A percentile compares a stretch with the other conserved stretches of the same genome.
These are phyloP conservation scores for Skeletonema tropicum DNA, from an alignment of 108 stramenopile genomes.

Conservation along the genomic window DNA sequence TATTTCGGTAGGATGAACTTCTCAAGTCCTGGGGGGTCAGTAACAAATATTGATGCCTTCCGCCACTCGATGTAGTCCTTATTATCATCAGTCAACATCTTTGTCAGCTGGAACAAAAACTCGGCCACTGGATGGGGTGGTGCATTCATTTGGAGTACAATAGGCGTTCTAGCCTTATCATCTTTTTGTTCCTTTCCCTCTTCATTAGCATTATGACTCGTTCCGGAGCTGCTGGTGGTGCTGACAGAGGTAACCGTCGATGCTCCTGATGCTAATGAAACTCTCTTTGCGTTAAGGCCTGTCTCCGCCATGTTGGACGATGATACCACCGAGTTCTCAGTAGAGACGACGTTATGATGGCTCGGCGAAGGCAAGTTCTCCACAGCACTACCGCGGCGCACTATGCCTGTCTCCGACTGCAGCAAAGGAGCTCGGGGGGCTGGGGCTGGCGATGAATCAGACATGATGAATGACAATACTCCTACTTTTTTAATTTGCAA, in stretches of 20 bases:
- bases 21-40: conserved; percentile 69
- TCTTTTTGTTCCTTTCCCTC: conserved; percentile 12
- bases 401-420: not conserved
- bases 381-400: not conserved
- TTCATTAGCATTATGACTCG: not conserved
- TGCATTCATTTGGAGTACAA: conserved; percentile 32
- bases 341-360: conserved; percentile 1
- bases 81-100: conserved; percentile 91
- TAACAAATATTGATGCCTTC: conserved; percentile 56
- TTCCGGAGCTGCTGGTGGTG: conserved; percentile 10
- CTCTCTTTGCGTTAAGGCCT: not conserved
- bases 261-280: not conserved
- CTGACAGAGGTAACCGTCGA: not conserved
- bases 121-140: conserved; percentile 68
- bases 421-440: not conserved
- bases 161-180: conserved; percentile 3
- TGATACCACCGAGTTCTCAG: conserved; percentile 1
- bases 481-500: too few relatives aligned
- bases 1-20: conserved; percentile 82
- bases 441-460: not conserved
- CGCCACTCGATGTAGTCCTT: conserved; percentile 85
- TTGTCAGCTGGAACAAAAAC: conserved; percentile 89
- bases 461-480: not conserved
- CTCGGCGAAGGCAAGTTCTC: not conserved
- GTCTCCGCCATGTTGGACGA: not conserved